Conservation (phyloP, 495 filamentous ascomycete species). For the Cenococcum geophilum region DNA sequence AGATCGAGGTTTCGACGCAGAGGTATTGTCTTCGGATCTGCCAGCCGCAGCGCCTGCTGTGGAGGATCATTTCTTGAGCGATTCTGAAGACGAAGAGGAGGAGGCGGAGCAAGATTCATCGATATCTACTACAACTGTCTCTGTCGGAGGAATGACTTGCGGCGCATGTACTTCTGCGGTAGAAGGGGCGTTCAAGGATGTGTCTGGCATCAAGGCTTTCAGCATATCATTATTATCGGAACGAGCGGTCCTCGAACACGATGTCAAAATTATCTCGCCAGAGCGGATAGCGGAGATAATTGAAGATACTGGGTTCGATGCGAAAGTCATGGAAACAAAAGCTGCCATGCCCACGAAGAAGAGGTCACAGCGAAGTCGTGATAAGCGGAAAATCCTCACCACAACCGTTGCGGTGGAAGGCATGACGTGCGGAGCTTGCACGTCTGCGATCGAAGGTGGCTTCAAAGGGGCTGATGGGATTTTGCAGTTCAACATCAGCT, state of each 20-base stretch:
- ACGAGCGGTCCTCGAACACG: conserved; percentile 50
- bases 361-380: conserved; percentile 17
- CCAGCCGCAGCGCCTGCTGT: conserved; percentile 33
- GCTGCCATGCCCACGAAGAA: conserved; percentile 11
- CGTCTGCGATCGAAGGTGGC: conserved; percentile 78
- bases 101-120: conserved; percentile 12
- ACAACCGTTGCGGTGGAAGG: conserved; percentile 84
- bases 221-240: conserved; percentile 52
- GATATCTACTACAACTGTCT: conserved; percentile 68
- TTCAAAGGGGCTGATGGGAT: conserved; percentile 74
- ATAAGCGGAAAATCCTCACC: conserved; percentile 43
- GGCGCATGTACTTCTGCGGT: conserved; percentile 90
- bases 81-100: conserved; percentile 32
- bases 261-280: conserved; percentile 44
- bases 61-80: conserved; percentile 27
- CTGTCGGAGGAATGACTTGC: conserved; percentile 96
- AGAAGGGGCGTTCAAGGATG: conserved; percentile 66
- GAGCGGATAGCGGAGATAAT: conserved; percentile 67
- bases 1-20: conserved; percentile 90
- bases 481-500: conserved; percentile 82
- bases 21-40: conserved; percentile 76
- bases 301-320: conserved; percentile 44
- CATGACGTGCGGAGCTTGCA: conserved; percentile 97
- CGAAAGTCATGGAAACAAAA: conserved; percentile 39
- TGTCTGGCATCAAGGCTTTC: conserved; percentile 39